These are phyloP conservation scores for Tylopilus plumbeoviolaceoides DNA, from an alignment of 768 basidiomycete genomes.

Conservation along the genomic window DNA sequence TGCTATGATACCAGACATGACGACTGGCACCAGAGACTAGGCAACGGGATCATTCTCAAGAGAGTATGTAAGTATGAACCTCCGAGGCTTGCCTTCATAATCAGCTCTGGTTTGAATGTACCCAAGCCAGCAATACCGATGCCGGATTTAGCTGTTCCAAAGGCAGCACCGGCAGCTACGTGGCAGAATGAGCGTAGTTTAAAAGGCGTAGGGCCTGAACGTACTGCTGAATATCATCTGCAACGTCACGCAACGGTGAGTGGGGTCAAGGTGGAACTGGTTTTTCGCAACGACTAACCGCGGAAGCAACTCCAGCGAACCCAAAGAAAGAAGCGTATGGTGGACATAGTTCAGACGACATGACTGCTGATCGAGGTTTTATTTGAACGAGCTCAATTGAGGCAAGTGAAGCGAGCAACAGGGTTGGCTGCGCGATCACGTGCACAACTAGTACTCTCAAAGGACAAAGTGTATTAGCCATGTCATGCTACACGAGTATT, in stretches of 20 bases:
- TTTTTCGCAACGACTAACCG: slow-evolving; percentile 51
- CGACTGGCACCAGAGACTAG: slow-evolving; percentile 91
- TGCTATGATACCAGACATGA: slow-evolving; percentile 98
- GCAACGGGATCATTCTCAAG: not conserved
- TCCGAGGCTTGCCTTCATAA: slow-evolving; percentile 78
- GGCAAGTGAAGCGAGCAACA: not conserved
- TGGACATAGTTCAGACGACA: slow-evolving; percentile 65
- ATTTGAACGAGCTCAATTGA: not conserved
- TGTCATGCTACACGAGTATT: not conserved
- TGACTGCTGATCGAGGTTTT: slow-evolving; percentile 20
- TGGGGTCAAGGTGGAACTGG: not conserved
- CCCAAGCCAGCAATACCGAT: slow-evolving; percentile 96
- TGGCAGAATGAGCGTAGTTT: slow-evolving; percentile 8
- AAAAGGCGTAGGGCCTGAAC: slow-evolving; percentile 31
- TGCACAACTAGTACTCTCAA: not conserved
- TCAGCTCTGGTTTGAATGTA: slow-evolving; percentile 90
- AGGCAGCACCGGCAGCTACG: slow-evolving; percentile 88
- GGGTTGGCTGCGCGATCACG: slow-evolving; percentile 7
- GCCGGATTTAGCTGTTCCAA: slow-evolving; percentile 94
- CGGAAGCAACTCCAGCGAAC: slow-evolving; percentile 92
- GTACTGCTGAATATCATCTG: slow-evolving; percentile 96
- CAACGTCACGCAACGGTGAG: slow-evolving; percentile 10
- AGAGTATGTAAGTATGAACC: not conserved
- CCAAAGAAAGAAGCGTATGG: slow-evolving; percentile 98
- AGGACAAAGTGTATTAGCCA: not conserved